A percentile compares a stretch with the other conserved stretches of the same genome.
Conservation (phyloP, 2,329 filamentous ascomycete genomes). For the Fusarium sp. region DNA sequence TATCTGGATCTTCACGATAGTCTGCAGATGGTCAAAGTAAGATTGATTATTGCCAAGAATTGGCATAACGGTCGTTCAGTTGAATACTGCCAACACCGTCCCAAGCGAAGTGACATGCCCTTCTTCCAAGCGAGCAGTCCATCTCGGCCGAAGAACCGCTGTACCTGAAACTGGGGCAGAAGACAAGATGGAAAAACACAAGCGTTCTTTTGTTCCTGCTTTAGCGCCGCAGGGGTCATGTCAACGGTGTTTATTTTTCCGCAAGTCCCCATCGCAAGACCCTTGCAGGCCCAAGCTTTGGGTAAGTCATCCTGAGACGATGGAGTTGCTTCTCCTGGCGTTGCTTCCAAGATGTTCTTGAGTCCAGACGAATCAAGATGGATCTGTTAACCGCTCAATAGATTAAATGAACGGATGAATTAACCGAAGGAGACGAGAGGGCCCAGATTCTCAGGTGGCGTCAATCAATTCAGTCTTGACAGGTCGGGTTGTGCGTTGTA, state of each 20-base stretch:
- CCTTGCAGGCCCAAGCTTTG: neutral
- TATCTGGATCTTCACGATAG: neutral
- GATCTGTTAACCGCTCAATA: neutral
- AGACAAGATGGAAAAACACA: constrained; percentile 21
- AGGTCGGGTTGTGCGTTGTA: neutral
- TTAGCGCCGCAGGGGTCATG: constrained; percentile 29
- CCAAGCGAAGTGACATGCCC: constrained; percentile 13
- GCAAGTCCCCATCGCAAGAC: constrained; percentile 13
- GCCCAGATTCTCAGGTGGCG: neutral
- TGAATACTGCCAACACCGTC: neutral
- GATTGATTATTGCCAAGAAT: neutral
- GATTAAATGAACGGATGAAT: neutral
- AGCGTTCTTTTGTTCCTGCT: constrained; percentile 33
- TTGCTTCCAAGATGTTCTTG: neutral
- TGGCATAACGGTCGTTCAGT: neutral
- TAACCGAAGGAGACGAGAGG: neutral
- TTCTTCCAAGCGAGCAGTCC: neutral
- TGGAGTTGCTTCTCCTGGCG: neutral
- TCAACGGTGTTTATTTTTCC: constrained; percentile 28
- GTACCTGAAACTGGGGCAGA: constrained; percentile 41
- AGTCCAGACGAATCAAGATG: constrained; percentile 1
- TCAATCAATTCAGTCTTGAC: constrained; percentile 14
- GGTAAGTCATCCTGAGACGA: constrained; percentile 14
- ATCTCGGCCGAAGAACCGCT: constrained; percentile 27
- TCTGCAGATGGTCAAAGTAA: neutral